phyloP scores from a whole-genome alignment of 2,329 filamentous ascomycete genomes.

The Phialemoniopsis sp. region DNA sequence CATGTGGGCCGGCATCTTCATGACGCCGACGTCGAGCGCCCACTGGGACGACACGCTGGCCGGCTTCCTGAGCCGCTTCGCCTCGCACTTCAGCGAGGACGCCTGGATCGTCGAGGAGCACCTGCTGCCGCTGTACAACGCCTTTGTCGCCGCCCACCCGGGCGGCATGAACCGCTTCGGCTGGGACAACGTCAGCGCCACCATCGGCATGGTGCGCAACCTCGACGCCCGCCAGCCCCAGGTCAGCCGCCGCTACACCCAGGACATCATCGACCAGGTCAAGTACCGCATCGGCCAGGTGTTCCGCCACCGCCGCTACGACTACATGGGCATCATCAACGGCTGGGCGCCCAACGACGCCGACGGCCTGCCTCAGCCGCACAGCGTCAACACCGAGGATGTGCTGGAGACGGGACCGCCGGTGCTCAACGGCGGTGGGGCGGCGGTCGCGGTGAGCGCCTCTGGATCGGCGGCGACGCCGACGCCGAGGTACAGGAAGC shows the following conservation, averaged over 20 bases:
- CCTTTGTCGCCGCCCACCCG: conserved; percentile 22
- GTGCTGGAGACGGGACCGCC: conserved; percentile 40
- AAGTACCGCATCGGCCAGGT: conserved; percentile 75
- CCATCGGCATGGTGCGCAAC: conserved; percentile 35
- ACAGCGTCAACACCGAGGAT: conserved; percentile 13
- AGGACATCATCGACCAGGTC: conserved; percentile 34
- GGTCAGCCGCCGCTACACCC: conserved; percentile 24
- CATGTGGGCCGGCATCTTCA: conserved; percentile 65
- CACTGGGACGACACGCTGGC: conserved; percentile 60
- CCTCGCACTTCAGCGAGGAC: conserved; percentile 66
- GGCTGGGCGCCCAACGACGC: conserved; percentile 66
- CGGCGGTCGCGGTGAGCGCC: conserved; percentile 47
- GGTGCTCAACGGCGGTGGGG: conserved; percentile 48
- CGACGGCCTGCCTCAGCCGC: conserved; percentile 16
- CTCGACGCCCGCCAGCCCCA: conserved; percentile 36
- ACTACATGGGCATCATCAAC: conserved; percentile 76
- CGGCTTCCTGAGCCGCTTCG: conserved; percentile 60
- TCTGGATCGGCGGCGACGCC: conserved; percentile 20
- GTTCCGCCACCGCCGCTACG: conserved; percentile 77
- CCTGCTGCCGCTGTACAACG: conserved; percentile 58
- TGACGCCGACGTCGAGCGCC: conserved; percentile 40
- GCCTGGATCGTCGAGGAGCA: conserved; percentile 66
- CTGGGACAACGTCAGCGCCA: conserved; percentile 29
- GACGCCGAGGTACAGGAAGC: conserved; percentile 42
- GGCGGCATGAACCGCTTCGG: conserved; percentile 16